Evolutionary conservation across 768 basidiomycete genomes (phyloP).

Genomic region (Tylopilus vinaceipallidus): DNA sequence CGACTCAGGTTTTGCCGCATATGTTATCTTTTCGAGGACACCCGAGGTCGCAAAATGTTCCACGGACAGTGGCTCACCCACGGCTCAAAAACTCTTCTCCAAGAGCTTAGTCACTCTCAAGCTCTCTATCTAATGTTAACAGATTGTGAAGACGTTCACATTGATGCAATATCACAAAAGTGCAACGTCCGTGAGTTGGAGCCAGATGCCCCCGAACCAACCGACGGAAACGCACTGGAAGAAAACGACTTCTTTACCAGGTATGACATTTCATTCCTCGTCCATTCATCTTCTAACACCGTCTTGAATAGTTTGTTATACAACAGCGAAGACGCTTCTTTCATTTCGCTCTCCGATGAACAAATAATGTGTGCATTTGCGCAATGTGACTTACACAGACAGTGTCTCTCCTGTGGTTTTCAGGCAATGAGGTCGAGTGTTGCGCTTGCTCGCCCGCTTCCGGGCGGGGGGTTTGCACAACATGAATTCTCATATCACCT

Average conservation of each 20-base stretch:
- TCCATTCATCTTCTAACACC: constrained; percentile 1
- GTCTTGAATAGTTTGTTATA: constrained; percentile 44
- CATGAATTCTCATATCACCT: constrained; percentile 51
- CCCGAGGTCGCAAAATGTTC: constrained; percentile 44
- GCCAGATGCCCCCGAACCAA: constrained; percentile 43
- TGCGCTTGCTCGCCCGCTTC: constrained; percentile 26
- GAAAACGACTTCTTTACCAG: constrained; percentile 55
- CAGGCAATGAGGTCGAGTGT: constrained; percentile 26
- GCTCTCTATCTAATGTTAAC: constrained; percentile 52
- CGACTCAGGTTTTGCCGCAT: constrained; percentile 68
- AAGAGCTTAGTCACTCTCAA: constrained; percentile 64
- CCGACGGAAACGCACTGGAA: constrained; percentile 39
- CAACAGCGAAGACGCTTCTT: constrained; percentile 45
- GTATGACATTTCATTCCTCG: constrained; percentile 34
- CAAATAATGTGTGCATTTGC: constrained; percentile 31
- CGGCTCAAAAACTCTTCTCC: constrained; percentile 59
- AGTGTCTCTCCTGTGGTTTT: constrained; percentile 52
- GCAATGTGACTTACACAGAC: constrained; percentile 31
- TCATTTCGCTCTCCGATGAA: constrained; percentile 43
- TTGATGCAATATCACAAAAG: constrained; percentile 57
- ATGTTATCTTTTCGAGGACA: constrained; percentile 55
- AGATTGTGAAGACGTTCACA: constrained; percentile 52
- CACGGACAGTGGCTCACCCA: constrained; percentile 75
- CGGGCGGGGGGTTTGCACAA: constrained; percentile 37
- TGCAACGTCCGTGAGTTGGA: constrained; percentile 48